Evolutionary conservation across 306 rosid genomes (phyloP).

Genomic region (Inga leiocalycina): DNA sequence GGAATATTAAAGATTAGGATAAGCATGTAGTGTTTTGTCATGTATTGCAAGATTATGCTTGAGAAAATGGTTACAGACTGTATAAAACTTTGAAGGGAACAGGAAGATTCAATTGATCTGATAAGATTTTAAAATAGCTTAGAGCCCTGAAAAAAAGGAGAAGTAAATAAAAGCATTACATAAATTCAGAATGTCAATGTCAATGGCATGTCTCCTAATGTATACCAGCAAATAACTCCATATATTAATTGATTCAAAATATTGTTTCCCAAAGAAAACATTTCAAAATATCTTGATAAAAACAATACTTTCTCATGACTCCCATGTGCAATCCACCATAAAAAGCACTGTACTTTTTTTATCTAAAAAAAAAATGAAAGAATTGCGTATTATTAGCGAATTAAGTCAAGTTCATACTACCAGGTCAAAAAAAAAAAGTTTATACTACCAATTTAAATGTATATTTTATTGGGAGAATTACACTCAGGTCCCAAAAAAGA

Average conservation of each 20-base stretch:
- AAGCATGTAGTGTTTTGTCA: not conserved
- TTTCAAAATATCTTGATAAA: not conserved
- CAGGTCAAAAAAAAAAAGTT: not conserved
- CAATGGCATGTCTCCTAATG: not conserved
- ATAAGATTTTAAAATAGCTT: not conserved
- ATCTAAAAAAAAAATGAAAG: not conserved
- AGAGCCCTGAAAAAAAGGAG: not conserved
- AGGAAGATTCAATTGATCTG: not conserved
- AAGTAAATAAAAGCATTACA: not conserved
- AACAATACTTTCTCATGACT: not conserved
- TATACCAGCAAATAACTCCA: not conserved
- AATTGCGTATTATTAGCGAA: not conserved
- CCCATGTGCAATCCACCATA: conserved; percentile 12
- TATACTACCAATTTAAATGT: not conserved
- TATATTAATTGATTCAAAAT: not conserved
- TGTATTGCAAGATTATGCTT: not conserved
- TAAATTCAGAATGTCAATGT: not conserved
- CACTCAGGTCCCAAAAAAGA: too few relatives aligned
- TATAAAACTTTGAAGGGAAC: not conserved
- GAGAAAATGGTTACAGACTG: not conserved
- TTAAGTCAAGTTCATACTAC: too few relatives aligned
- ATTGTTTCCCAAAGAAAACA: not conserved
- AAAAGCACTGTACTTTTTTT: not conserved
- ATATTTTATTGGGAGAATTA: not conserved
- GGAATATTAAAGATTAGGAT: not conserved